Conservation (phyloP, 176 grass and related monocot genomes). For the Echinochloa phyllopogon region DNA sequence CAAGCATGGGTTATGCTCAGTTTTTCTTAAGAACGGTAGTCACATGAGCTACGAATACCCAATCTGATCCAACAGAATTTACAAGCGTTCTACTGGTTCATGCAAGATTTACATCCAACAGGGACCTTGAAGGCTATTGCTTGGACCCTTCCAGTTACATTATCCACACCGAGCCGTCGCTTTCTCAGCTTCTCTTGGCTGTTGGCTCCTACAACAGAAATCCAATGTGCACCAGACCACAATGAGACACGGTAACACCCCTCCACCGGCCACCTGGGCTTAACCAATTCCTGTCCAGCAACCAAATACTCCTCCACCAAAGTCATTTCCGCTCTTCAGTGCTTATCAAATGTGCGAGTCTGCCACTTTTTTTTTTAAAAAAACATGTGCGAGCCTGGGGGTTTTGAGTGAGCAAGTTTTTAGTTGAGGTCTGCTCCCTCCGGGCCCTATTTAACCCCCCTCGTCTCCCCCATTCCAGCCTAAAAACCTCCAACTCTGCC, state of each 20-base stretch:
- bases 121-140: background rate
- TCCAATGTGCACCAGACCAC: background rate
- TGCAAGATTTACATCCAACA: background rate
- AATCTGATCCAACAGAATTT: background rate
- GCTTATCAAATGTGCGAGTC: background rate
- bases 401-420: background rate
- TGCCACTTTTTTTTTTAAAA: no score
- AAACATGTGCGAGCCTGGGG: background rate
- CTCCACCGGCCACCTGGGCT: background rate
- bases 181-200: background rate
- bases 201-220: background rate
- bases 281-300: background rate
- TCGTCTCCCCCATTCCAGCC: background rate
- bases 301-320: background rate
- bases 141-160: background rate
- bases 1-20: no score
- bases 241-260: background rate
- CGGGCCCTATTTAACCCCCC: conserved; percentile 39
- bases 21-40: background rate
- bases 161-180: background rate
- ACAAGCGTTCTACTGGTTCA: background rate
- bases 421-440: background rate
- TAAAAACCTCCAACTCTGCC: background rate
- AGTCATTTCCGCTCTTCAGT: background rate
- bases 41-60: background rate